A percentile compares a stretch with the other conserved stretches of the same genome.
phyloP scores from a whole-genome alignment of 257 asterid species.

The Leptodermis oblonga region DNA sequence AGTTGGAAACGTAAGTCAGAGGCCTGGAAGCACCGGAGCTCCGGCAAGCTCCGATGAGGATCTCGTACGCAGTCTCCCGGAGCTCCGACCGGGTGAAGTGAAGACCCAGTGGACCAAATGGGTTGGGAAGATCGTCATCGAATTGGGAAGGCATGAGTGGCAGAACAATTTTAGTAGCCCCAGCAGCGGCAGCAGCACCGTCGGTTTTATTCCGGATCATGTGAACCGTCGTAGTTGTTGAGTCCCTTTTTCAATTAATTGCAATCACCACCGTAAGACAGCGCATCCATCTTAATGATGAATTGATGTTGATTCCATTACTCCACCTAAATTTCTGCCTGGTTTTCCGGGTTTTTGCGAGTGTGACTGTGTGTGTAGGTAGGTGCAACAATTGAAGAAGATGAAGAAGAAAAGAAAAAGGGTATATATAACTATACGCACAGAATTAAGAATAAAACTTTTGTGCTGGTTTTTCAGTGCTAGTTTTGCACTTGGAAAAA shows the following conservation, averaged over 20 bases:
- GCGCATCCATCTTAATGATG: slow-evolving; percentile 13
- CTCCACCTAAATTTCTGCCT: not conserved
- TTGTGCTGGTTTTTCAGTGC: not conserved
- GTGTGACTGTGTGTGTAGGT: not conserved
- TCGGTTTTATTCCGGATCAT: not conserved
- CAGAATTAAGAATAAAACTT: too few species aligned
- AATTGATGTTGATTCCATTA: not conserved
- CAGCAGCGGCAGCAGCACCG: not conserved
- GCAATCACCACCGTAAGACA: slow-evolving; percentile 15
- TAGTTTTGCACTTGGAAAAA: not conserved
- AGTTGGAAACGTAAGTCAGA: slow-evolving; percentile 66
- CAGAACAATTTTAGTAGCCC: not conserved
- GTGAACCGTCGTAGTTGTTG: slow-evolving; percentile 7
- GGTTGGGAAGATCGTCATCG: slow-evolving; percentile 27
- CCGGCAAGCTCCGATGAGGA: slow-evolving; percentile 76
- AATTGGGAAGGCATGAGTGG: slow-evolving; percentile 2
- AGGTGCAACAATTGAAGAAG: not conserved
- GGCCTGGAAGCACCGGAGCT: slow-evolving; percentile 59
- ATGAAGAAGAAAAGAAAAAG: not conserved
- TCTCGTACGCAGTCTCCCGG: slow-evolving; percentile 86
- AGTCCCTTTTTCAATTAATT: slow-evolving; percentile 9
- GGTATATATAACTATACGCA: too few species aligned
- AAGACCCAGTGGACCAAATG: slow-evolving; percentile 64
- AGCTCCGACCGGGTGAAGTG: slow-evolving; percentile 66
- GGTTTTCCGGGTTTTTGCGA: not conserved